phyloP scores from a whole-genome alignment of 2,329 filamentous ascomycete genomes.

The Colletotrichum aenigma region DNA sequence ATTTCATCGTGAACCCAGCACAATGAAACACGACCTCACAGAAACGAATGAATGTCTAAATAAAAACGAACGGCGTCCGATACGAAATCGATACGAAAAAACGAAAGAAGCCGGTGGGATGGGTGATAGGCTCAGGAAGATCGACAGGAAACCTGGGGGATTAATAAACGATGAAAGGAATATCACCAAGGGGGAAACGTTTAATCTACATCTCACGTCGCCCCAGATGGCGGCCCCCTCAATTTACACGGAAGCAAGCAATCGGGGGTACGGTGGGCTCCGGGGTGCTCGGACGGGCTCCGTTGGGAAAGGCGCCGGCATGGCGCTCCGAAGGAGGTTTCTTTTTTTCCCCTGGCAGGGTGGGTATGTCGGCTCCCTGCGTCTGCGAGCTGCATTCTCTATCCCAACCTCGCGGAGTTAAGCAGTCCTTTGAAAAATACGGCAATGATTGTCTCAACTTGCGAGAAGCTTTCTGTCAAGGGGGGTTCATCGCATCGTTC shows the following conservation, averaged over 20 bases:
- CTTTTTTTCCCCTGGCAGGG: not conserved
- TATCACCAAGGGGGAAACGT: not conserved
- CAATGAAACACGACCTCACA: not conserved
- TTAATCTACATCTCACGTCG: slow-evolving; percentile 5
- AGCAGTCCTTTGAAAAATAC: not conserved
- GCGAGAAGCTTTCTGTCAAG: too few species aligned
- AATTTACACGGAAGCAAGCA: not conserved
- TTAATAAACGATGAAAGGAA: not conserved
- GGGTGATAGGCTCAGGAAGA: accelerated
- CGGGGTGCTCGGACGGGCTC: not conserved
- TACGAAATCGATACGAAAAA: not conserved
- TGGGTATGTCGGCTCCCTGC: not conserved
- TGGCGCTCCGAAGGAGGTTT: not conserved
- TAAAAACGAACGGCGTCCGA: not conserved
- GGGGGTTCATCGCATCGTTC: not conserved
- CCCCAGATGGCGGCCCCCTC: not conserved
- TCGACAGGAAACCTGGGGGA: not conserved
- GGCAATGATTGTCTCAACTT: not conserved
- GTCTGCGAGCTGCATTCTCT: not conserved
- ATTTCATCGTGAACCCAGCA: slow-evolving; percentile 6
- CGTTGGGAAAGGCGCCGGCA: not conserved
- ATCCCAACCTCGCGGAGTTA: not conserved
- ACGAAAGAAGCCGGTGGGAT: not conserved
- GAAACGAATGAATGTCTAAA: not conserved
- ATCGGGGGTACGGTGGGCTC: not conserved